Percentiles rank a stretch among this genome's conserved stretches.
Conservation (phyloP, 768 basidiomycete genomes). For the Lentinula sp. region DNA sequence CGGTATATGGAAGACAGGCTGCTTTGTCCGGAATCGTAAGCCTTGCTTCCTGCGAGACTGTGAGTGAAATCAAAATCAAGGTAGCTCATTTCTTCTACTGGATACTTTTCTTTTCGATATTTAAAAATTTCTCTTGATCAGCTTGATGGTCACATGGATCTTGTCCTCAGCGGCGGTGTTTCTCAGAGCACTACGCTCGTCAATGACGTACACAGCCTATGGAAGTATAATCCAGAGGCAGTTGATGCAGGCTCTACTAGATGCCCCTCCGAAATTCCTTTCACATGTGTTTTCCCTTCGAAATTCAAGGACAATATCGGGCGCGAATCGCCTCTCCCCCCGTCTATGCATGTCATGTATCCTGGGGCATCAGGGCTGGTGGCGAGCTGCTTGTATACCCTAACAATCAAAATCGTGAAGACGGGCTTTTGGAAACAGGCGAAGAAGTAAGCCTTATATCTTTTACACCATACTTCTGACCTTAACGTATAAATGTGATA, state of each 20-base stretch:
- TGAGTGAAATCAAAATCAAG: constrained; percentile 39
- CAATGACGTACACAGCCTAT: constrained; percentile 26
- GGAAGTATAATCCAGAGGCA: constrained; percentile 17
- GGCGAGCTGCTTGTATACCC: constrained; percentile 36
- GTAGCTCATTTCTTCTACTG: constrained; percentile 21
- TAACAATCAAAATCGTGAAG: constrained; percentile 37
- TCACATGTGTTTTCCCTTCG: constrained; percentile 6
- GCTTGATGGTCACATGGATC: constrained; percentile 38
- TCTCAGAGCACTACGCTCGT: constrained; percentile 27
- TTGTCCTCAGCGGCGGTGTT: constrained; percentile 31
- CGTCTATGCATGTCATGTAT: constrained; percentile 12
- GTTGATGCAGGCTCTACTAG: constrained; percentile 10
- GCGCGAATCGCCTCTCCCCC: not conserved
- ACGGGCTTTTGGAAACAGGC: constrained; percentile 33
- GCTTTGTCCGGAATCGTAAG: constrained; percentile 36
- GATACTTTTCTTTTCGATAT: not conserved
- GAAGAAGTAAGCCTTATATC: constrained; percentile 31
- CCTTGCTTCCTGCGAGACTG: constrained; percentile 30
- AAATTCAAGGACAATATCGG: constrained; percentile 1
- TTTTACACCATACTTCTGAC: not conserved
- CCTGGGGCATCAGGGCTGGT: constrained; percentile 26
- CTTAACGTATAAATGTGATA: not conserved
- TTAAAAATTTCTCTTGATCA: constrained; percentile 12
- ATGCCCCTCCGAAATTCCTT: constrained; percentile 19
- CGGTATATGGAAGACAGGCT: constrained; percentile 38